Conservation (phyloP, 768 basidiomycete genomes). For the Pisolithus tinctorius region DNA sequence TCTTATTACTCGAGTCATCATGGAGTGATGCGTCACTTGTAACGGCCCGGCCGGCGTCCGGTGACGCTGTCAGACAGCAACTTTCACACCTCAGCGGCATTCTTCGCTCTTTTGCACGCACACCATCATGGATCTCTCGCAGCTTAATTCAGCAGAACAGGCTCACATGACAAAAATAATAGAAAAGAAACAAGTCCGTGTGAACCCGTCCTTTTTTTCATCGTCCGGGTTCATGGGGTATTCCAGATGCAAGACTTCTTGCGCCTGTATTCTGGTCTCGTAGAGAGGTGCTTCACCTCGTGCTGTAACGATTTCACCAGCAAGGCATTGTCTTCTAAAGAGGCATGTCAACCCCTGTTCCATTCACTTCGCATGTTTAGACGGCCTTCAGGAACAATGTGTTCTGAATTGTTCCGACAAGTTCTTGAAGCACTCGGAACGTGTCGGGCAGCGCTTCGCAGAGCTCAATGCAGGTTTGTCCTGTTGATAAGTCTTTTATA, state of each 20-base stretch:
- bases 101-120: constrained; percentile 1
- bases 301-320: constrained; percentile 97
- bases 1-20: not conserved
- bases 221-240: not conserved
- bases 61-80: no score
- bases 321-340: constrained; percentile 88
- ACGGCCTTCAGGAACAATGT: constrained; percentile 66
- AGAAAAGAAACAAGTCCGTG: constrained; percentile 88
- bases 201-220: not conserved
- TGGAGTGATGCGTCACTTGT: no score
- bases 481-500: constrained; percentile 36
- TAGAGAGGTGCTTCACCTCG: constrained; percentile 92
- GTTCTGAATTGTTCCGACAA: constrained; percentile 94
- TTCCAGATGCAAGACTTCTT: constrained; percentile 97
- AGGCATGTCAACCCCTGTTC: constrained; percentile 42
- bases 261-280: constrained; percentile 88
- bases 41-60: no score
- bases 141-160: constrained; percentile 85
- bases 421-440: constrained; percentile 93
- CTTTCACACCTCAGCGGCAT: not conserved
- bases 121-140: constrained; percentile 79
- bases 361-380: no score
- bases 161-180: constrained; percentile 94
- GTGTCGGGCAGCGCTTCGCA: constrained; percentile 87
- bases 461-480: constrained; percentile 84